Evolutionary conservation across 352 stramenopile genomes (phyloP).

Genomic region (Plasmopara muralis): DNA sequence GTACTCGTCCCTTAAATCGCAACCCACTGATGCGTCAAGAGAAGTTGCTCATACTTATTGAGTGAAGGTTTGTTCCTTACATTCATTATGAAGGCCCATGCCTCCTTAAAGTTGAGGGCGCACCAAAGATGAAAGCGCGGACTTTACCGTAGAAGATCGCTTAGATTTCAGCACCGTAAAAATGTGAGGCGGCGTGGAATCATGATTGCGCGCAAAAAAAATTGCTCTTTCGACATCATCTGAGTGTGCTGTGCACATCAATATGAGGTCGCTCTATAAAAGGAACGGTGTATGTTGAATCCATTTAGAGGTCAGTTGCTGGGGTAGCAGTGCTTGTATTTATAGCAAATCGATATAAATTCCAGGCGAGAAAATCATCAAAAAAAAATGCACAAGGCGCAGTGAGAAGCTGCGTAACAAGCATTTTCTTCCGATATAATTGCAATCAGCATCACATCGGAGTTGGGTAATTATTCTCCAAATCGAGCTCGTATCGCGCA

Average conservation of each 20-base stretch:
- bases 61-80: too few relatives aligned
- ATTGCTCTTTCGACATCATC: neutral
- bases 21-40: conserved; percentile 3
- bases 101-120: neutral
- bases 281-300: conserved; percentile 1
- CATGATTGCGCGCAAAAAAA: neutral
- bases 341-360: neutral
- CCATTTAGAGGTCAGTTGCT: neutral
- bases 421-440: neutral
- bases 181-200: neutral
- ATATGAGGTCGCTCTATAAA: neutral
- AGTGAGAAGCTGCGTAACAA: neutral
- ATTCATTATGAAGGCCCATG: too few relatives aligned
- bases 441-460: neutral
- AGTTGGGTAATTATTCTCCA: neutral
- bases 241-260: neutral
- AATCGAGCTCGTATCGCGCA: neutral
- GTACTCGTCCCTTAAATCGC: neutral
- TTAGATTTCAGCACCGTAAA: neutral
- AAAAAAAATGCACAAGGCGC: conserved; percentile 2
- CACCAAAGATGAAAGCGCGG: neutral
- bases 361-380: neutral
- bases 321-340: neutral
- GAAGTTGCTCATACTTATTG: neutral
- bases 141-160: neutral